Conservation (phyloP, 2,329 filamentous ascomycete species). For the Scytalidium sp. region DNA sequence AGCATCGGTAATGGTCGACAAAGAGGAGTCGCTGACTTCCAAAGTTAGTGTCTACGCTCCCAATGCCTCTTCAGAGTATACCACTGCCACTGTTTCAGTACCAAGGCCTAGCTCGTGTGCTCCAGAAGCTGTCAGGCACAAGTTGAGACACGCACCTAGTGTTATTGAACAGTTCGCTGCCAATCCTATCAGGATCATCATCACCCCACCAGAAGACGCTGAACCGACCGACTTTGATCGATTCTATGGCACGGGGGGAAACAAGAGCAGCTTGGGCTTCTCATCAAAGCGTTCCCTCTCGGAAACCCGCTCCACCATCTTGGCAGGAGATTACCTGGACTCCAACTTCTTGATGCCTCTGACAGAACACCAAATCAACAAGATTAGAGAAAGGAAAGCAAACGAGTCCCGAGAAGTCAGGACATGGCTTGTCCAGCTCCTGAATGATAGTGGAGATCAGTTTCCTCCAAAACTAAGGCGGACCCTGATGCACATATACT, state of each 20-base stretch:
- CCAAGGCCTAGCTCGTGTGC: not conserved
- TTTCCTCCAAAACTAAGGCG: conserved; percentile 16
- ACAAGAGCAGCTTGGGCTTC: conserved; percentile 1
- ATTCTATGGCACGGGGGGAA: conserved; percentile 7
- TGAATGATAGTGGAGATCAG: conserved; percentile 19
- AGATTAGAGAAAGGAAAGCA: conserved; percentile 8
- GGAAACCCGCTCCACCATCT: not conserved
- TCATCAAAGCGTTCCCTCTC: not conserved
- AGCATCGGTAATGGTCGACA: not conserved
- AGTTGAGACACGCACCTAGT: conserved; percentile 3
- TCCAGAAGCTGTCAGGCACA: conserved; percentile 1
- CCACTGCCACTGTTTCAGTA: conserved; percentile 7
- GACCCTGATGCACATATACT: conserved; percentile 21
- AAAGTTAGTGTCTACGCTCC: conserved; percentile 3
- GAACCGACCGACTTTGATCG: not conserved
- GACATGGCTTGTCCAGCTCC: conserved; percentile 18
- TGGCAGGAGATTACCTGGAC: conserved; percentile 5
- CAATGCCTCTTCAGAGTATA: conserved; percentile 9
- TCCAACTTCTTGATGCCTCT: conserved; percentile 19
- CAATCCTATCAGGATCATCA: conserved; percentile 17
- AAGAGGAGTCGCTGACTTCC: not conserved
- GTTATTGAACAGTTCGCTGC: conserved; percentile 7
- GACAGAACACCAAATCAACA: conserved; percentile 7
- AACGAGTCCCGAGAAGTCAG: conserved; percentile 18
- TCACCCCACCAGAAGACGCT: conserved; percentile 17